These are phyloP conservation scores for Mycosphaerella arachidis DNA, from an alignment of 2,329 filamentous ascomycete genomes.

Conservation along the genomic window DNA sequence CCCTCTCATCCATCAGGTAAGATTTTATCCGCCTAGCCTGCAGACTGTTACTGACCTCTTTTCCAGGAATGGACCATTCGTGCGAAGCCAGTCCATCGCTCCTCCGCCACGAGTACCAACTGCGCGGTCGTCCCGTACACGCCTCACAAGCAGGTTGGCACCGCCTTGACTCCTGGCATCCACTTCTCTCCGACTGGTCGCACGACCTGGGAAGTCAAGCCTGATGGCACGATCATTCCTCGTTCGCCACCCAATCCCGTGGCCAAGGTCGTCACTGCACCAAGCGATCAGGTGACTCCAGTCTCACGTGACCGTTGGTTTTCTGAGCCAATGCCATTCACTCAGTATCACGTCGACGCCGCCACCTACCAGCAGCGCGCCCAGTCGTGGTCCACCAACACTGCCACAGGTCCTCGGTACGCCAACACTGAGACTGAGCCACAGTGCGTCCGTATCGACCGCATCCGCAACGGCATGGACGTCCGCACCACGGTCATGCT, in stretches of 20 bases:
- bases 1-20: constrained; percentile 15
- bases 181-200: constrained; percentile 26
- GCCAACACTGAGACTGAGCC: constrained; percentile 23
- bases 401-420: constrained; percentile 2
- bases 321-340: constrained; percentile 9
- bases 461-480: constrained; percentile 42
- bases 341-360: background rate
- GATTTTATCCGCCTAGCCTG: background rate
- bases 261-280: constrained; percentile 14
- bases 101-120: background rate
- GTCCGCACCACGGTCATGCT: constrained; percentile 69
- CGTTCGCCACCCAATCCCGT: constrained; percentile 1
- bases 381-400: constrained; percentile 17
- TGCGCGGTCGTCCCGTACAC: background rate
- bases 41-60: constrained; percentile 9
- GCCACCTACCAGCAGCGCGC: constrained; percentile 1
- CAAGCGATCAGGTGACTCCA: background rate
- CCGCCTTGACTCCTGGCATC: background rate
- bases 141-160: background rate
- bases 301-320: constrained; percentile 2
- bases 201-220: constrained; percentile 22
- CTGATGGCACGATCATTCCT: constrained; percentile 13
- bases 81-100: background rate
- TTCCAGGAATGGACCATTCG: constrained; percentile 11
- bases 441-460: constrained; percentile 37